Evolutionary conservation across 148 eudicot species (phyloP).

Genomic region (Spergularia marina): DNA sequence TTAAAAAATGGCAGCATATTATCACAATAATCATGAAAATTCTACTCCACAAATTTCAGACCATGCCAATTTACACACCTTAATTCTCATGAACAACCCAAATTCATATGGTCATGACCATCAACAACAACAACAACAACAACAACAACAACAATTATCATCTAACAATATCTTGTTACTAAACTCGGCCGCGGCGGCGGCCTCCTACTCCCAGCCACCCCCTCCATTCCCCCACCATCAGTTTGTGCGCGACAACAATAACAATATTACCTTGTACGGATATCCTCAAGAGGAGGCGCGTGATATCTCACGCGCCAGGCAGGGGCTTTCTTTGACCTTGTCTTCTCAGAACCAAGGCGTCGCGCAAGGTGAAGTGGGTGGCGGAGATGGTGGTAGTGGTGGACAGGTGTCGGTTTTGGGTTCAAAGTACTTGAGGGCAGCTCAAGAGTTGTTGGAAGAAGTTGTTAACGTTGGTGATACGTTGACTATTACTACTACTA

Average conservation of each 20-base stretch:
- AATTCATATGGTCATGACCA: constrained; percentile 24
- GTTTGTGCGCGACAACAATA: constrained; percentile 4
- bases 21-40: not conserved
- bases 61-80: constrained; percentile 39
- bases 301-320: constrained; percentile 42
- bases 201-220: not conserved
- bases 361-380: constrained; percentile 17
- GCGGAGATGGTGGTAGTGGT: constrained; percentile 21
- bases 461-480: constrained; percentile 58
- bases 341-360: constrained; percentile 38
- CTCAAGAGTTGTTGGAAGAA: constrained; percentile 72
- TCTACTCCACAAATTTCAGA: constrained; percentile 11
- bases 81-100: constrained; percentile 77
- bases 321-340: constrained; percentile 52
- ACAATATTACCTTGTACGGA: constrained; percentile 25
- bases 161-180: constrained; percentile 38
- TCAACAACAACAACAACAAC: constrained; percentile 5
- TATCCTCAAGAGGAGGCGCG: constrained; percentile 40
- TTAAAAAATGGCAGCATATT: constrained; percentile 24
- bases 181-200: constrained; percentile 31
- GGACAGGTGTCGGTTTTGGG: constrained; percentile 29
- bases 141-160: not conserved
- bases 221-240: constrained; percentile 26
- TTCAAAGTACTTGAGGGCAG: constrained; percentile 70
- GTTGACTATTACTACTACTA: not conserved